Evolutionary conservation across 1,139 yeast species (phyloP), one percentile per base, ranked within the genome.

Genomic region (Spathaspora sp.): DNA sequence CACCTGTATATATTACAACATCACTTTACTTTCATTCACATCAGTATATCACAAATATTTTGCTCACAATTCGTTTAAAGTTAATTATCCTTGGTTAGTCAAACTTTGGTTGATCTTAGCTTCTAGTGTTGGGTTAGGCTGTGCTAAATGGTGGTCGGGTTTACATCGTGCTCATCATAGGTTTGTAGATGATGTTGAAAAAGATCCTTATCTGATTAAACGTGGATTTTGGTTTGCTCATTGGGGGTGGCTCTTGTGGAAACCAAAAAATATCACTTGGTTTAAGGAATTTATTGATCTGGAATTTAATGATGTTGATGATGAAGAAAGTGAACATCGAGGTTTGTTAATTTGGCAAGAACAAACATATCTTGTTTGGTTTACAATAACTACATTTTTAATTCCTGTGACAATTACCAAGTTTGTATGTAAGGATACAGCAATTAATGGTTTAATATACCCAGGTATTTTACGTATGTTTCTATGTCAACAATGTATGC

Each of bases 91-190:
- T 2, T 50, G 63, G 10, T 45, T 83, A 7, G 78, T 72, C 46
- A 58, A 68, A 41, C 61, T 66, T 17, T 76, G 82, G 56, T 79
- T 81, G 1, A 56, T 81, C 0, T 65, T 83, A 45, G 86, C 87
- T 1, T 68, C 82, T 15, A 76, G 85, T 50, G 72, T 79, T 13
- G 89, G 90, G 0, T 59, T 85, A 9, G 89, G 89, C 0, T 71
- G 84, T 1, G 77, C 80, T 1, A 68, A 78, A 47, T 74, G 80
- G 69, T 84, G 89, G 86, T 82, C 83, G 1, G 67, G 82, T 0
- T 67, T 82, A 33, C 91, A 85, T 61, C 64, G 87, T 45, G 87
- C 87, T 0, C 90, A 85, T 59, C 90, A 85, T 57, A 77, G 83
- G 47, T 81, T 60, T 50, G 81, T 72, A 56, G 86, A 74, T 52